phyloP scores from a whole-genome alignment of 352 stramenopile genomes.

The Pilasporangium apinafurcum region DNA sequence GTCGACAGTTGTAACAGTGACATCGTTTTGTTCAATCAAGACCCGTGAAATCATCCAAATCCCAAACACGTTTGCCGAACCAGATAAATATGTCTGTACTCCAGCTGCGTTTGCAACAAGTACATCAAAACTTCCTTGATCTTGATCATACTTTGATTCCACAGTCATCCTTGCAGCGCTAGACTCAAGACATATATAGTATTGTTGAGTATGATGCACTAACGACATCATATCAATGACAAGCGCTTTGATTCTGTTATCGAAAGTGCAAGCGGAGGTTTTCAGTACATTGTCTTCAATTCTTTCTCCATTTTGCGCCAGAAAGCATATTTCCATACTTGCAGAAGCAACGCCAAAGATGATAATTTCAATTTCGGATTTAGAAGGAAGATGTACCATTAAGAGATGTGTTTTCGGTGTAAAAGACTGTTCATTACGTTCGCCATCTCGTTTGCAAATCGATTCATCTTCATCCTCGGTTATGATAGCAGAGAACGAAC shows the following conservation, averaged over 20 bases:
- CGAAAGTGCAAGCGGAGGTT: too few species aligned
- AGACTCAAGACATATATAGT: too few species aligned
- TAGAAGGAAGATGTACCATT: slow-evolving; percentile 13
- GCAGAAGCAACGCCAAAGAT: background rate
- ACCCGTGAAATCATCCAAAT: slow-evolving; percentile 35
- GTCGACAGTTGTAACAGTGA: slow-evolving; percentile 2
- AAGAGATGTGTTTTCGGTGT: slow-evolving; percentile 7
- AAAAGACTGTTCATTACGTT: slow-evolving; percentile 1
- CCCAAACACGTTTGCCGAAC: slow-evolving; percentile 4
- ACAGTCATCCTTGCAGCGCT: too few species aligned
- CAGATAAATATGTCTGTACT: slow-evolving; percentile 30
- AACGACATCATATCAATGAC: too few species aligned
- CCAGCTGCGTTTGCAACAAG: slow-evolving; percentile 21
- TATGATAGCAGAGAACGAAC: slow-evolving; percentile 32
- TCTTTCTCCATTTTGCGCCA: background rate
- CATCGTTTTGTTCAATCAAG: background rate
- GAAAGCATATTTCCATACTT: background rate
- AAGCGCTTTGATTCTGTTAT: too few species aligned
- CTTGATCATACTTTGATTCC: too few species aligned
- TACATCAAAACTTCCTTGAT: slow-evolving; percentile 17
- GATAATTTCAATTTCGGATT: background rate
- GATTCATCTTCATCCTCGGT: background rate
- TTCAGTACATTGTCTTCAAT: too few species aligned
- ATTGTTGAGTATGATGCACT: too few species aligned
- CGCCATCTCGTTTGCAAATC: background rate